Percentiles rank a stretch among this genome's conserved stretches.
Evolutionary conservation across 2,329 filamentous ascomycete species (phyloP).

Genomic region (Ascochyta lentis): DNA sequence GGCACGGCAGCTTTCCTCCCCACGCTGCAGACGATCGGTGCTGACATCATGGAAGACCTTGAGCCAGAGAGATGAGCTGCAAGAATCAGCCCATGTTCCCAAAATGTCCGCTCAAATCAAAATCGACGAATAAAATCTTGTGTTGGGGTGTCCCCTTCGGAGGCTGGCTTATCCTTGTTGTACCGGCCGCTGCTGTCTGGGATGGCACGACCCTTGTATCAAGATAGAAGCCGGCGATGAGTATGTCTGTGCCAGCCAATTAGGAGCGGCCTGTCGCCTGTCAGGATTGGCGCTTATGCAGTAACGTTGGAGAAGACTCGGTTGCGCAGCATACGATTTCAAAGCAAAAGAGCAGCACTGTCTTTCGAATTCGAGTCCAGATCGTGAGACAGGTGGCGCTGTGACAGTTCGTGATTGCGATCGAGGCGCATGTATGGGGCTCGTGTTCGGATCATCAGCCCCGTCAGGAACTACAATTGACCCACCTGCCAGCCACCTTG

Average conservation of each 20-base stretch:
- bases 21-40: constrained; percentile 28
- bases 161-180: constrained; percentile 41
- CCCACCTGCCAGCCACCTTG: constrained; percentile 23
- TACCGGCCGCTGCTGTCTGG: constrained; percentile 30
- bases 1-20: constrained; percentile 6
- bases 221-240: constrained; percentile 42
- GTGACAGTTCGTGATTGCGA: constrained; percentile 20
- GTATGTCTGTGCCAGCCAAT: constrained; percentile 35
- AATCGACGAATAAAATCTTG: constrained; percentile 15
- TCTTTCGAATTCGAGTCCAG: constrained; percentile 11
- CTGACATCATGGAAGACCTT: constrained; percentile 39
- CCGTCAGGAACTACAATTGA: constrained; percentile 18
- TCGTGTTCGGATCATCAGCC: constrained; percentile 30
- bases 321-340: constrained; percentile 43
- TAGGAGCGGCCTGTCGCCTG: constrained; percentile 23
- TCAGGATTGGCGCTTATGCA: constrained; percentile 49
- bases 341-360: constrained; percentile 32
- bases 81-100: constrained; percentile 47
- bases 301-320: constrained; percentile 46
- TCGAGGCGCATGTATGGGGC: constrained; percentile 20
- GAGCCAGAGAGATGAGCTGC: constrained; percentile 35
- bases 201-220: constrained; percentile 40
- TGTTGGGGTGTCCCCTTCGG: constrained; percentile 22
- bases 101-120: constrained; percentile 44
- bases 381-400: constrained; percentile 33